A percentile compares a stretch with the other conserved stretches of the same genome.
Evolutionary conservation across 495 filamentous ascomycete species (phyloP).

Genomic region (Stereocaulon alpinum): DNA sequence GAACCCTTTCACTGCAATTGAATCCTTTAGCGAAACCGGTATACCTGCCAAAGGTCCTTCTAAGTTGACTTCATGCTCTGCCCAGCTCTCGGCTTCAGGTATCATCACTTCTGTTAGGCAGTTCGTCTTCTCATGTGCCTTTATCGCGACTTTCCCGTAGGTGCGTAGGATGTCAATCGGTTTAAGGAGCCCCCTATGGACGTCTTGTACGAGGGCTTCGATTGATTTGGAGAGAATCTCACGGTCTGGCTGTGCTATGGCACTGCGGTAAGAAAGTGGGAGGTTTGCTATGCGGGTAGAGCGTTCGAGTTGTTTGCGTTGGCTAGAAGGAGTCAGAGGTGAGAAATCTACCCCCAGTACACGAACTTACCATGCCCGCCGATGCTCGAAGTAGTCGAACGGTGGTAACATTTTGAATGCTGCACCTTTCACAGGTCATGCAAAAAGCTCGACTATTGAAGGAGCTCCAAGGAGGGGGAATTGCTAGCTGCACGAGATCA

Average conservation of each 20-base stretch:
- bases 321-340: slow-evolving; percentile 37
- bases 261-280: slow-evolving; percentile 49
- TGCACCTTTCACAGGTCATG: not conserved
- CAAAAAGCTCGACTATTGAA: not conserved
- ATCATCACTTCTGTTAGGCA: slow-evolving; percentile 87
- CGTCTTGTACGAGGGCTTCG: slow-evolving; percentile 62
- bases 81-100: slow-evolving; percentile 69
- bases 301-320: slow-evolving; percentile 70
- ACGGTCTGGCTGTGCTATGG: slow-evolving; percentile 51
- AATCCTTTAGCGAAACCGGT: slow-evolving; percentile 83
- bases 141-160: slow-evolving; percentile 83
- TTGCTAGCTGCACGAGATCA: not conserved
- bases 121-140: slow-evolving; percentile 80
- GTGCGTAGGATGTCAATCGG: slow-evolving; percentile 69
- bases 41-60: slow-evolving; percentile 82
- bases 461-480: not conserved
- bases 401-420: slow-evolving; percentile 39
- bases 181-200: slow-evolving; percentile 55
- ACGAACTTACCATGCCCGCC: slow-evolving; percentile 39
- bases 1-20: slow-evolving; percentile 74
- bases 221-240: slow-evolving; percentile 64
- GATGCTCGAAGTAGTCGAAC: slow-evolving; percentile 51
- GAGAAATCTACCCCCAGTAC: not conserved
- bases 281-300: slow-evolving; percentile 56
- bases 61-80: slow-evolving; percentile 57